Base-by-base conservation (phyloP, 257 asterid genomes). In the Solanum clarkiae region DNA sequence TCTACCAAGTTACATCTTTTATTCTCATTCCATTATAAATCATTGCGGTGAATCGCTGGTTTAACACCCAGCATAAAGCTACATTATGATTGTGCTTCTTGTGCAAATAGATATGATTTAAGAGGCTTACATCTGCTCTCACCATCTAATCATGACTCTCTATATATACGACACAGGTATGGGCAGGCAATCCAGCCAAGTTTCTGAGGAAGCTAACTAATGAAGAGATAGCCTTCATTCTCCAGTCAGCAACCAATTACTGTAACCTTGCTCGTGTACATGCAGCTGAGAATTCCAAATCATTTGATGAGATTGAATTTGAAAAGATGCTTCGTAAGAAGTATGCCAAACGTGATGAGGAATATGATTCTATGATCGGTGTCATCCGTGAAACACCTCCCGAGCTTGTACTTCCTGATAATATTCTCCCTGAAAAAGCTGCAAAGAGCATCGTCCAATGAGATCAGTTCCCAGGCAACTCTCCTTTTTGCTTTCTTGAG, bases 171-270 rank as follows among this genome's bases (percentile, higher is more conserved):
- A 86, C 44, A 56, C 91, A 95, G 98, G 89, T 94, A 16, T 94
- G 98, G 98, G 98, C 94, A 10, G 98, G 98, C 13, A 94, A 94
- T 89, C 98, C 98, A 8, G 97, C 98, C 80, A 94, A 95, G 91
- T 92, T 94, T 86, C 91, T 95, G 16, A 93, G 98, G 63, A 95
- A 95, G 90, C 97, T 95, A 4, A 89, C 94, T 0, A 93, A 92
- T 3, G 97, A 94, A 87, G 98, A 95, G 89, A 85, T 91, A 44
- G 94, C 90, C 63, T 95, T 92, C 91, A 94, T 95, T 71, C 45
- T 92, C 47, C 93, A 95, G 83, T 95, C 97, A 2, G 97, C 98
- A 44, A 81, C 87, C 63, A 95, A 91, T 26, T 95, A 95, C 83
- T 68, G 90, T 68, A 91, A 95, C 92, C 94, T 95, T 36, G 95